Percentiles rank a stretch among this genome's conserved stretches.
phyloP scores from a whole-genome alignment of 805 yeast genomes.

The Starmerella asiatica region DNA sequence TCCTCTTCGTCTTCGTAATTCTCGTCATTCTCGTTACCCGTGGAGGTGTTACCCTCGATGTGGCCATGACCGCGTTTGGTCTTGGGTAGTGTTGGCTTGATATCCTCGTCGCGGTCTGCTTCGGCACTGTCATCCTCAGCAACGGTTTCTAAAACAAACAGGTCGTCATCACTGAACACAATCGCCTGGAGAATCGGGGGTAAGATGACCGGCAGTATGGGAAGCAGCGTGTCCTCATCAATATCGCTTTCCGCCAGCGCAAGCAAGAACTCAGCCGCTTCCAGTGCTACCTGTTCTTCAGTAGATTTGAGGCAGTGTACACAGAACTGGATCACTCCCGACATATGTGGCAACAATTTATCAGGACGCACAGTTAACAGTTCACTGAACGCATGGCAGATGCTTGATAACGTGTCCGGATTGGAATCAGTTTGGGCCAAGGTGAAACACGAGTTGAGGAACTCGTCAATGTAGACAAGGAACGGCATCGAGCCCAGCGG shows the following conservation, averaged over 20 bases:
- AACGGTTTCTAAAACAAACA: constrained; percentile 45
- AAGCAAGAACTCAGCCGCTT: constrained; percentile 84
- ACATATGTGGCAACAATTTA: constrained; percentile 61
- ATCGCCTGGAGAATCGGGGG: constrained; percentile 68
- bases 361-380: constrained; percentile 70
- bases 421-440: constrained; percentile 49
- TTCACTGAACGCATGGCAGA: constrained; percentile 62
- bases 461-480: constrained; percentile 50
- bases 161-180: constrained; percentile 79
- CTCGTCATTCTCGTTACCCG: constrained; percentile 34
- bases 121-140: constrained; percentile 67
- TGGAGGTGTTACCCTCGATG: neutral
- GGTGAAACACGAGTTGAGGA: constrained; percentile 47
- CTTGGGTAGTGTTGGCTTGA: constrained; percentile 67
- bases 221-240: constrained; percentile 41
- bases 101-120: constrained; percentile 78
- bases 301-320: constrained; percentile 57
- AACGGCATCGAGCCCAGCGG: constrained; percentile 56
- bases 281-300: constrained; percentile 68
- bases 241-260: constrained; percentile 53
- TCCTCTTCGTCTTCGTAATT: constrained; percentile 60
- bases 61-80: constrained; percentile 36
- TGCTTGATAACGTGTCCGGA: constrained; percentile 50
- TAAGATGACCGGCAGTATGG: constrained; percentile 48
- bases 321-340: constrained; percentile 76